These are phyloP conservation scores for Salix viminalis DNA, from an alignment of 345 rosid genomes.

Conservation along the genomic window DNA sequence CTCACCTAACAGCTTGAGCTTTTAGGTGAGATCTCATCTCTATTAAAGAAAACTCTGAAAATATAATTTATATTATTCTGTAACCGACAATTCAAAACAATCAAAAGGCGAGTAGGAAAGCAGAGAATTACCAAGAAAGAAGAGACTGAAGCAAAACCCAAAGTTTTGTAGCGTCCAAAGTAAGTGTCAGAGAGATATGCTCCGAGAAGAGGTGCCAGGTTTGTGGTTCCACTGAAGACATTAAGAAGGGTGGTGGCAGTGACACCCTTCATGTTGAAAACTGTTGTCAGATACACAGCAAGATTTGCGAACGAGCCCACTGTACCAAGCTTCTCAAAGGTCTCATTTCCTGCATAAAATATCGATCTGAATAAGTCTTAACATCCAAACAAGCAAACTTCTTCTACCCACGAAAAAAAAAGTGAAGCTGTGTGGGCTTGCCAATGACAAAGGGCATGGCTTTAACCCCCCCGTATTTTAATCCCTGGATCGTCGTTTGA, in stretches of 20 bases:
- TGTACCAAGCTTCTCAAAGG: slow-evolving; percentile 42
- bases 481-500: neutral
- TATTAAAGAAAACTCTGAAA: too few relatives aligned
- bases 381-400: neutral
- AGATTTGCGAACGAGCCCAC: slow-evolving; percentile 33
- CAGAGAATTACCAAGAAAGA: slow-evolving; percentile 21
- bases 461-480: slow-evolving; percentile 20
- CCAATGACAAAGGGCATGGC: slow-evolving; percentile 28
- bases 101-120: too few relatives aligned
- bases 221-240: slow-evolving; percentile 30
- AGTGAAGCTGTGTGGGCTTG: neutral
- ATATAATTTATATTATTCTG: too few relatives aligned
- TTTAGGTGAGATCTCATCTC: too few relatives aligned
- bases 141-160: slow-evolving; percentile 31
- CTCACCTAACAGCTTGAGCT: too few relatives aligned
- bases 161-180: slow-evolving; percentile 30
- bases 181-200: slow-evolving; percentile 37
- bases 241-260: slow-evolving; percentile 27
- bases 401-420: too few relatives aligned
- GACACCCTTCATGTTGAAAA: slow-evolving; percentile 38
- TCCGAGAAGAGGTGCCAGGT: slow-evolving; percentile 35
- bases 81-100: neutral
- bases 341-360: slow-evolving; percentile 33
- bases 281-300: slow-evolving; percentile 31
- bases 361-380: neutral